A percentile compares a stretch with the other conserved stretches of the same genome.
Evolutionary conservation across 2,329 filamentous ascomycete species (phyloP).

Genomic region (Paecilomyces sp.): DNA sequence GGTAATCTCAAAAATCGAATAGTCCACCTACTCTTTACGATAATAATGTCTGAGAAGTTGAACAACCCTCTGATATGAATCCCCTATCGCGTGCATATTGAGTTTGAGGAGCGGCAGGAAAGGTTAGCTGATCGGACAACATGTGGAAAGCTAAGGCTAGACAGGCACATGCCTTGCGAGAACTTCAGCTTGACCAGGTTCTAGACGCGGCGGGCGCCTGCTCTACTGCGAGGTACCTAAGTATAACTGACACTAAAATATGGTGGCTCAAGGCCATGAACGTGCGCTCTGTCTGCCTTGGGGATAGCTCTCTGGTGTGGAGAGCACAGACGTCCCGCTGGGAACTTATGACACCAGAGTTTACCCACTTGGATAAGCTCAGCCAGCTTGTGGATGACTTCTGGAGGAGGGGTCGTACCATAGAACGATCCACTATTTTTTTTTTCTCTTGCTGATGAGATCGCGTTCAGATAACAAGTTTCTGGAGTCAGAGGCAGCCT

Average conservation of each 20-base stretch:
- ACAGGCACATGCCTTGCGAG: background rate
- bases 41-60: too few relatives aligned
- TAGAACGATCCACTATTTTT: background rate
- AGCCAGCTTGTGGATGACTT: background rate
- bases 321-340: background rate
- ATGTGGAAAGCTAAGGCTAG: background rate
- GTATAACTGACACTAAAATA: background rate
- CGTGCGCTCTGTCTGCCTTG: background rate
- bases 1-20: background rate
- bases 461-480: background rate
- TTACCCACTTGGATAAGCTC: background rate
- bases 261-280: background rate
- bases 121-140: background rate
- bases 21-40: background rate
- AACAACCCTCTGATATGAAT: background rate
- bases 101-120: background rate
- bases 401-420: background rate
- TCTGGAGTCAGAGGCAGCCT: background rate
- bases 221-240: background rate
- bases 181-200: background rate
- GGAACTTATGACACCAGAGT: background rate
- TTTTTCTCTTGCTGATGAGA: background rate
- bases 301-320: background rate
- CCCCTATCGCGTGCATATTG: background rate
- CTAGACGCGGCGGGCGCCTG: background rate